Conservation (phyloP, 768 basidiomycete species). For the Paxillus rubicundulus region DNA sequence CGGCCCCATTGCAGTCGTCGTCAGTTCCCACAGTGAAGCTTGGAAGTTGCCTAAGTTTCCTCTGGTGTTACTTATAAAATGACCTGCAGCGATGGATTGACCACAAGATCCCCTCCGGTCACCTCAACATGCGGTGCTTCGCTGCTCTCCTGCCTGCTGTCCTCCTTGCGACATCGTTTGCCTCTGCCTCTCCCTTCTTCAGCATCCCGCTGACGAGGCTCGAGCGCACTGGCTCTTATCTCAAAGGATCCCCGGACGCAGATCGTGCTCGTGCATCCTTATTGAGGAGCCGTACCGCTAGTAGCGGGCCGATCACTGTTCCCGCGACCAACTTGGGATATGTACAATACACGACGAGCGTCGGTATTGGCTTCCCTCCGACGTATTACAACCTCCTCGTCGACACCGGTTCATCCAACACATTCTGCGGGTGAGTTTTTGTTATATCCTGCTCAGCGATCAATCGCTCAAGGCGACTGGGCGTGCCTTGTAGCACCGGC, state of each 20-base stretch:
- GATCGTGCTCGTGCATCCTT: conserved; percentile 15
- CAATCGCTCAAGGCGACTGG: background rate
- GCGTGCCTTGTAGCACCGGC: conserved; percentile 18
- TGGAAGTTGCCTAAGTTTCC: too few species aligned
- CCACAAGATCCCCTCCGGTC: background rate
- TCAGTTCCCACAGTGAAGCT: background rate
- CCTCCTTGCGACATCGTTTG: conserved; percentile 5
- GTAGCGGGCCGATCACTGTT: conserved; percentile 11
- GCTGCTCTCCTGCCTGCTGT: background rate
- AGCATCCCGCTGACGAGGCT: conserved; percentile 14
- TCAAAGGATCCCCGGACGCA: conserved; percentile 16
- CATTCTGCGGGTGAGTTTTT: conserved; percentile 23
- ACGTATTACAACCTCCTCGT: conserved; percentile 29
- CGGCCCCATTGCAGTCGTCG: background rate
- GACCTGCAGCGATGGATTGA: background rate
- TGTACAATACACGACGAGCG: conserved; percentile 16
- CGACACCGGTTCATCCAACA: conserved; percentile 35
- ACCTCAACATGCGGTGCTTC: conserved; percentile 13
- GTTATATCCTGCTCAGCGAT: background rate
- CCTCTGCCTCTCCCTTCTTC: conserved; percentile 4
- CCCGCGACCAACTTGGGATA: conserved; percentile 14
- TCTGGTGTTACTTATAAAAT: conserved; percentile 5
- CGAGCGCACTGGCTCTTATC: conserved; percentile 10
- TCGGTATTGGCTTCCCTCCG: conserved; percentile 26
- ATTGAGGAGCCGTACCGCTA: conserved; percentile 1